Evolutionary conservation across 2,329 filamentous ascomycete genomes (phyloP).

Genomic region (Aureobasidium sp.): DNA sequence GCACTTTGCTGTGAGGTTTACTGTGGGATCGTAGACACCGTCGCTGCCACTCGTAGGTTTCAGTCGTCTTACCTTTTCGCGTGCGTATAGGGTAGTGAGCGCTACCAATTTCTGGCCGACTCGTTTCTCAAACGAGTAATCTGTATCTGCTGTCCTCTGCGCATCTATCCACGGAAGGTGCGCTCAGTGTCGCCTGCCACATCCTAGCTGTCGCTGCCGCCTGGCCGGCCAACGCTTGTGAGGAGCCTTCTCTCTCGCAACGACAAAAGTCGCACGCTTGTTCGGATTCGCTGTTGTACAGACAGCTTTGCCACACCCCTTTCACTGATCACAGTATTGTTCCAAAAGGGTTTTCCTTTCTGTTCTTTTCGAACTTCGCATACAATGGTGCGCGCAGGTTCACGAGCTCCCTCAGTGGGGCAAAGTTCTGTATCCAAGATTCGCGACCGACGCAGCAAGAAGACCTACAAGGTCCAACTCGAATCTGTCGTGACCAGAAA

Average conservation of each 20-base stretch:
- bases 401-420: slow-evolving; percentile 13
- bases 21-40: slow-evolving; percentile 11
- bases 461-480: slow-evolving; percentile 52
- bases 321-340: slow-evolving; percentile 7
- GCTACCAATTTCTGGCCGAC: background rate
- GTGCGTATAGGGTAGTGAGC: slow-evolving; percentile 13
- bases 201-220: background rate
- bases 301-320: background rate
- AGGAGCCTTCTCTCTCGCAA: background rate
- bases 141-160: background rate
- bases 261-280: background rate
- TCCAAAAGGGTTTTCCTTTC: background rate
- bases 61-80: slow-evolving; percentile 5
- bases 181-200: background rate
- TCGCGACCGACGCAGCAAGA: slow-evolving; percentile 32
- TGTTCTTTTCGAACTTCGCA: background rate
- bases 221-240: background rate
- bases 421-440: slow-evolving; percentile 18
- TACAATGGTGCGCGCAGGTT: slow-evolving; percentile 12
- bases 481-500: slow-evolving; percentile 53
- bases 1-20: background rate
- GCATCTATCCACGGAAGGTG: slow-evolving; percentile 1
- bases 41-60: slow-evolving; percentile 13
- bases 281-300: background rate
- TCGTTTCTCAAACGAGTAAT: background rate